Evolutionary conservation across 208 protist species (phyloP).

Genomic region (Crithidia expoeki): DNA sequence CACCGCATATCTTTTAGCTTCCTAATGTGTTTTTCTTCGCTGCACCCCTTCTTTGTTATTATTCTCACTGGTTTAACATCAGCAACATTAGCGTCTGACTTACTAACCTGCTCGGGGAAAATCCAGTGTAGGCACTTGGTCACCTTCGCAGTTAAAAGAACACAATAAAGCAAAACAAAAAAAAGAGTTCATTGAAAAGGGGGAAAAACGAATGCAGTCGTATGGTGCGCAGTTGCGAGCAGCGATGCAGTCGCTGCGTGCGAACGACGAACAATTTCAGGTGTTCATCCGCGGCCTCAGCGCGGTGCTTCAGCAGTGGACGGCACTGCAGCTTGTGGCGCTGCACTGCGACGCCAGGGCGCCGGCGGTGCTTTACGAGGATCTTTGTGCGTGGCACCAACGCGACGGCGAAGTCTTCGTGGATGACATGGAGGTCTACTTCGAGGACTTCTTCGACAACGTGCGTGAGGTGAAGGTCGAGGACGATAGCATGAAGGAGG

Average conservation of each 20-base stretch:
- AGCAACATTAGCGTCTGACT: no score
- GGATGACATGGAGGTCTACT: constrained; percentile 87
- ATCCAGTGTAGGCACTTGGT: neutral
- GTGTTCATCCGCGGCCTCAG: constrained; percentile 62
- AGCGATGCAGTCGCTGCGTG: constrained; percentile 38
- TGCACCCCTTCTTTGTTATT: no score
- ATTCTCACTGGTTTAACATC: no score
- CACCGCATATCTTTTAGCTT: no score
- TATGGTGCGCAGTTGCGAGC: constrained; percentile 37
- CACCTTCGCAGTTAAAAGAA: neutral
- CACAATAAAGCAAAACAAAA: neutral
- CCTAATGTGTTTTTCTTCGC: no score
- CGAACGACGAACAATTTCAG: constrained; percentile 68
- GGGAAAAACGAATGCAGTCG: constrained; percentile 17
- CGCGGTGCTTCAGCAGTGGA: constrained; percentile 88
- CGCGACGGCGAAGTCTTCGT: constrained; percentile 80
- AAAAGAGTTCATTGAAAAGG: neutral
- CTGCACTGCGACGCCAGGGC: constrained; percentile 72
- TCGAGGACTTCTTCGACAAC: constrained; percentile 84
- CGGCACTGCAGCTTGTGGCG: constrained; percentile 81
- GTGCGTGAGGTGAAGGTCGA: constrained; percentile 74
- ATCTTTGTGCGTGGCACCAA: constrained; percentile 72
- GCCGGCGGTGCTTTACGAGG: constrained; percentile 55
- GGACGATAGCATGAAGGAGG: constrained; percentile 89
- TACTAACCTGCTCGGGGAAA: no score